Conservation (phyloP, 768 basidiomycete genomes). For the Rhodotorula taiwanensis region DNA sequence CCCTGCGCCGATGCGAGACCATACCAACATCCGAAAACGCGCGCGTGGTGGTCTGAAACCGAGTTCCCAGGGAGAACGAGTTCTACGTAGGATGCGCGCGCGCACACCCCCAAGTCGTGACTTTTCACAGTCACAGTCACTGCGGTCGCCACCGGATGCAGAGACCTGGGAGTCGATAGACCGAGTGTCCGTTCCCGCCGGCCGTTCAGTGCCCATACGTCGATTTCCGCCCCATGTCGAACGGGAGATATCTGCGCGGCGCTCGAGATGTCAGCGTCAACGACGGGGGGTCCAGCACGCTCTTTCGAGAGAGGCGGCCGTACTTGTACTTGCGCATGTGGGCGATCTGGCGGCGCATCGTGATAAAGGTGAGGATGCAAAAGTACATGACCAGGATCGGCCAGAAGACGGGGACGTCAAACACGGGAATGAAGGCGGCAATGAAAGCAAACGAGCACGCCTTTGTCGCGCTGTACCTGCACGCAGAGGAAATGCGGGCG, state of each 20-base stretch:
- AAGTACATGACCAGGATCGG: constrained; percentile 97
- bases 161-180: too few species aligned
- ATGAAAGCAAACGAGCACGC: constrained; percentile 74
- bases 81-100: too few species aligned
- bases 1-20: too few species aligned
- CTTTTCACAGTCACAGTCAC: too few species aligned
- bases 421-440: constrained; percentile 68
- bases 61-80: too few species aligned
- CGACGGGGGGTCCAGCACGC: not conserved
- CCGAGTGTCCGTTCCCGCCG: too few species aligned
- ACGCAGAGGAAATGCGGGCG: not conserved
- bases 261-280: not conserved
- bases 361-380: constrained; percentile 85
- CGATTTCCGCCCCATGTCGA: constrained; percentile 81
- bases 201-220: constrained; percentile 19
- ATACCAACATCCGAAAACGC: too few species aligned
- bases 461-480: constrained; percentile 82
- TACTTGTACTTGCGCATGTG: constrained; percentile 99
- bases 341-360: constrained; percentile 89
- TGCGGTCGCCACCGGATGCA: too few species aligned
- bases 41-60: too few species aligned
- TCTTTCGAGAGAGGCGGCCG: constrained; percentile 44
- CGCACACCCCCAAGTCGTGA: too few species aligned
- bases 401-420: constrained; percentile 98
- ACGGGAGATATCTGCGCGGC: constrained; percentile 51